A percentile compares a stretch with the other conserved stretches of the same genome.
Conservation (phyloP, 164 flowering plant species). For the Protea cynaroides region DNA sequence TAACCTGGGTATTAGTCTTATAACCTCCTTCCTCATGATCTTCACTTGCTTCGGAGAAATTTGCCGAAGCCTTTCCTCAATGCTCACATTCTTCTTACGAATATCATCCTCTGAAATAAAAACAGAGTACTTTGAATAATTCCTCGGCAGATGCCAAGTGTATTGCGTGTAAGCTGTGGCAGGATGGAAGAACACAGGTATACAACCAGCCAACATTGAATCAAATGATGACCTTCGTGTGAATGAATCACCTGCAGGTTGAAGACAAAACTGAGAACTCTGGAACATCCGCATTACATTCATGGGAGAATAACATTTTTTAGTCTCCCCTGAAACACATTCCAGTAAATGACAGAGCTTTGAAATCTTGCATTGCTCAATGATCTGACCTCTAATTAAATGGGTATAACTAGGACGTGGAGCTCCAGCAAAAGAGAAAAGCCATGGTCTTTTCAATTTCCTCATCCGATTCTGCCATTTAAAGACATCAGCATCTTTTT, state of each 20-base stretch:
- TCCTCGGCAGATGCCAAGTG: conserved; percentile 93
- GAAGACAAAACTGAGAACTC: conserved; percentile 80
- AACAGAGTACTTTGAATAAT: conserved; percentile 70
- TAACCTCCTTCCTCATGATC: conserved; percentile 83
- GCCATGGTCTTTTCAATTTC: conserved; percentile 60
- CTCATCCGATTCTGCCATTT: conserved; percentile 89
- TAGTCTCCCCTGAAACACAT: conserved; percentile 85
- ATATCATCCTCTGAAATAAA: conserved; percentile 85
- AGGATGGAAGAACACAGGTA: conserved; percentile 93
- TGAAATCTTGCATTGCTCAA: conserved; percentile 68
- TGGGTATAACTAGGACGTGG: conserved; percentile 78
- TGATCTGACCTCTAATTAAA: conserved; percentile 78
- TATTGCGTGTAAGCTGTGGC: conserved; percentile 89
- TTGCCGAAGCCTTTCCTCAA: conserved; percentile 56
- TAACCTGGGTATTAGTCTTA: conserved; percentile 64
- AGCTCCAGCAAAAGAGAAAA: conserved; percentile 94
- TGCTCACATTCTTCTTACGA: conserved; percentile 60
- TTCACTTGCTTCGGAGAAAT: conserved; percentile 65
- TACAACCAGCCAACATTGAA: conserved; percentile 88
- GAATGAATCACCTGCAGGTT: conserved; percentile 92
- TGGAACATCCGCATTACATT: conserved; percentile 93
- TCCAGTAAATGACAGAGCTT: conserved; percentile 66
- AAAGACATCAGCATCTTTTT: conserved; percentile 71
- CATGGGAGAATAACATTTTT: conserved; percentile 80
- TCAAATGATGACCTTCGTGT: conserved; percentile 90